Evolutionary conservation across 1,139 yeast genomes (phyloP), one percentile per base, ranked within the genome.

Genomic region (Hanseniaspora gamundiae): DNA sequence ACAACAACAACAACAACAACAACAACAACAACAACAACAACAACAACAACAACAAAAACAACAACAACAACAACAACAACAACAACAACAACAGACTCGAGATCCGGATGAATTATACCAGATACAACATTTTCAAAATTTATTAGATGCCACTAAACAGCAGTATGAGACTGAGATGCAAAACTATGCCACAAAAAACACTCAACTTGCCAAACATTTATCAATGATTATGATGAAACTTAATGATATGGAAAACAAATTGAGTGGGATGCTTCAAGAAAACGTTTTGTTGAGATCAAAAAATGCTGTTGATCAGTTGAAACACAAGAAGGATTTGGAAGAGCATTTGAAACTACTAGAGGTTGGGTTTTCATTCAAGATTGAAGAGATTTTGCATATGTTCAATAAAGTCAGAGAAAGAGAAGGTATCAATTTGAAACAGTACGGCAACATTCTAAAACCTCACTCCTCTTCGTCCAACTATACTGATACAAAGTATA

Each of bases 121-220:
- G 74, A 46, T 82, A 78, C 54, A 72, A 77, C 48, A 78, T 82
- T 10, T 68, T 76, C 4, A 70, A 70, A 50, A 66, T 80, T n/a
- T 77, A 80, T 8, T 79, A 82, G 0, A 57, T 66, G 17, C 85
- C 85, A 1, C 56, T 67, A 1, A 62, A 70, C 2, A 64, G 78
- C 26, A 24, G 47, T 54, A n/a, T 22, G 29, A 36, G n/a, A 13
- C 9, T 2, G 39, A 36, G 20, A 51, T 58, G 29, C 46, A 47
- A n/a, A 63, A 62, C 42, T 65, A 66, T 46, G 50, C 62, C 20
- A 51, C 54, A 10, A 80, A 78, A 53, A 78, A 78, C 57, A 66
- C 66, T 48, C 68, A 73, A 17, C 59, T 80, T 35, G 81, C 82
- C 1, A 71, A 69, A 50, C 72, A 71, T 45, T 78, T 78, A 55